phyloP scores from a whole-genome alignment of 2,329 filamentous ascomycete genomes.

The Clathrospora elynae region DNA sequence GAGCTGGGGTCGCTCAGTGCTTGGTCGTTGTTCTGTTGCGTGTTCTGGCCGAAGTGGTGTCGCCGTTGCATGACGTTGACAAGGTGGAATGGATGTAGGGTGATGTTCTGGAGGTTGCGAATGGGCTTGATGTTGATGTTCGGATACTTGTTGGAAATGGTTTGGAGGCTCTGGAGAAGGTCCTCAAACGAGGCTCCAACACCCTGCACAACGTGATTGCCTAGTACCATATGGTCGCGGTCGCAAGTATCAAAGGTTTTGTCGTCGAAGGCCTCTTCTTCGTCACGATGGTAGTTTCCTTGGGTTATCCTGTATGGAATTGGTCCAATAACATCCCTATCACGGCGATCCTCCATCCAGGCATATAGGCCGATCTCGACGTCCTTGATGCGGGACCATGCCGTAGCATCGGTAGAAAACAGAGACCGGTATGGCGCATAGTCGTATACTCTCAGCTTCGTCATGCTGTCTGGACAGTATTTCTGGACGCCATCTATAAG shows the following conservation, averaged over 20 bases:
- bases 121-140: slow-evolving; percentile 42
- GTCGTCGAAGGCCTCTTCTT: slow-evolving; percentile 45
- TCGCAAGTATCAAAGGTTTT: slow-evolving; percentile 40
- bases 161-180: slow-evolving; percentile 38
- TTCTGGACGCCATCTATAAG: slow-evolving; percentile 42
- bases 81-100: slow-evolving; percentile 43
- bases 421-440: slow-evolving; percentile 44
- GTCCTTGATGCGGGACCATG: slow-evolving; percentile 38
- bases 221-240: slow-evolving; percentile 43
- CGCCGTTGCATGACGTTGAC: slow-evolving; percentile 43
- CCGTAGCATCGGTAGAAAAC: slow-evolving; percentile 41
- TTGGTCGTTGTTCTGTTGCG: slow-evolving; percentile 17
- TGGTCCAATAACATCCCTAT: slow-evolving; percentile 41
- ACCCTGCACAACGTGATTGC: slow-evolving; percentile 42
- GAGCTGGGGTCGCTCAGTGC: slow-evolving; percentile 33
- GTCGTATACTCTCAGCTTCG: slow-evolving; percentile 42
- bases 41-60: slow-evolving; percentile 28
- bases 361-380: slow-evolving; percentile 42
- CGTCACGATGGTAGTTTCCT: slow-evolving; percentile 42
- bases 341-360: slow-evolving; percentile 46
- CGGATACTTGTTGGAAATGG: slow-evolving; percentile 39
- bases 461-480: slow-evolving; percentile 39
- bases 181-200: slow-evolving; percentile 42
- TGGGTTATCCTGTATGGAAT: slow-evolving; percentile 43
- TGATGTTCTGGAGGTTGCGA: slow-evolving; percentile 33